These are phyloP conservation scores for Achaetomium macrosporum DNA, from an alignment of 2,329 filamentous ascomycete species.

Conservation along the genomic window DNA sequence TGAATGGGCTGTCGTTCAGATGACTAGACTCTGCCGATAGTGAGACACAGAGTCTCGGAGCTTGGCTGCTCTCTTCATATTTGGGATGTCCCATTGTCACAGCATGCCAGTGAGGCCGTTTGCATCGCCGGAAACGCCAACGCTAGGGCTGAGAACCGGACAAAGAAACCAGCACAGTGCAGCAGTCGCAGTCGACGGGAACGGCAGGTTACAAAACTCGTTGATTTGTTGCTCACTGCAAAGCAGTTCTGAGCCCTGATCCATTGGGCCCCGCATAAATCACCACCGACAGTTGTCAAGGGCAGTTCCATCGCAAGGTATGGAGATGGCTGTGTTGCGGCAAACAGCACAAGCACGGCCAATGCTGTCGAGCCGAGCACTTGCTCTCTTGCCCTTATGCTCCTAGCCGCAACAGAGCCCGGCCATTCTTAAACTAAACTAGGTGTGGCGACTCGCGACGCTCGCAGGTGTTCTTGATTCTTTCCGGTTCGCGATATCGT, in stretches of 20 bases:
- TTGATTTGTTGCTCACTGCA: not conserved
- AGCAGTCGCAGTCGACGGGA: constrained; percentile 15
- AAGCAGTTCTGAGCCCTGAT: not conserved
- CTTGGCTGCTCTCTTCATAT: not conserved
- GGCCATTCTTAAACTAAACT: too few relatives aligned
- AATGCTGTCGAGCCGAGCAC: too few relatives aligned
- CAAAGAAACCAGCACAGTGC: constrained; percentile 4
- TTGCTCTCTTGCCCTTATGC: too few relatives aligned
- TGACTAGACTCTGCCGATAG: not conserved
- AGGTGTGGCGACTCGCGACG: too few relatives aligned
- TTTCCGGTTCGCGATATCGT: too few relatives aligned
- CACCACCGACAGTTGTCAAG: not conserved
- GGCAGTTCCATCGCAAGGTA: too few relatives aligned
- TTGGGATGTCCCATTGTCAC: constrained; percentile 3
- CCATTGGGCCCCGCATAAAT: not conserved
- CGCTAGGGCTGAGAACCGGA: not conserved
- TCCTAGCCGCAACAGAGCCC: too few relatives aligned
- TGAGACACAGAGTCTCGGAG: not conserved
- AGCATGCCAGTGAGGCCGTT: constrained; percentile 1
- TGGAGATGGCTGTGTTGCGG: too few relatives aligned
- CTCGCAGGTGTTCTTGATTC: too few relatives aligned
- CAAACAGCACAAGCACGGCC: too few relatives aligned
- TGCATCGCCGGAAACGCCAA: not conserved
- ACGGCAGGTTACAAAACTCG: constrained; percentile 1
- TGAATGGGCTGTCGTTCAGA: not conserved